A percentile compares a stretch with the other conserved stretches of the same genome.
These are phyloP conservation scores for Yamadazyma dushanensis DNA, from an alignment of 1,139 yeast species.

Conservation along the genomic window DNA sequence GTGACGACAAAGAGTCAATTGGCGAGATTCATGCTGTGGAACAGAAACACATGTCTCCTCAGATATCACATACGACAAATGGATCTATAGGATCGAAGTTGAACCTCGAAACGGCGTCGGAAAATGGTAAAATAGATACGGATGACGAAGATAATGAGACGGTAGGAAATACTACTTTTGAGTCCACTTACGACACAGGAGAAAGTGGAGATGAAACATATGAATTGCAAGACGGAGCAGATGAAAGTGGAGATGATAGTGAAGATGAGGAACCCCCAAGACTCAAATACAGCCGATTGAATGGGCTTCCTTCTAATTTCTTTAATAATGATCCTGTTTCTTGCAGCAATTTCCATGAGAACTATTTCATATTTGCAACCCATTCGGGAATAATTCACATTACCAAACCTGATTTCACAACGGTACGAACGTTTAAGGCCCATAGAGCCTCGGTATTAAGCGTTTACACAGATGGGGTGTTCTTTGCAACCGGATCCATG, in stretches of 20 bases:
- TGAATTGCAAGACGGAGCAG: not conserved
- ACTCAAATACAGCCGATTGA: conserved; percentile 69
- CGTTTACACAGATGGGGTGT: conserved; percentile 67
- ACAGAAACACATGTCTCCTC: too few relatives aligned
- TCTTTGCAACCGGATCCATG: conserved; percentile 84
- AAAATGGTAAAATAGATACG: not conserved
- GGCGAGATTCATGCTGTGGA: too few relatives aligned
- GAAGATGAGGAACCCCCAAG: conserved; percentile 70
- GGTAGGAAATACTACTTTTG: conserved; percentile 19
- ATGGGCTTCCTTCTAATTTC: conserved; percentile 63
- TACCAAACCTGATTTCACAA: conserved; percentile 54
- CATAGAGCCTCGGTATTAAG: conserved; percentile 84
- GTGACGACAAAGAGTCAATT: not conserved
- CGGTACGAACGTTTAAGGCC: conserved; percentile 73
- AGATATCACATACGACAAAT: too few relatives aligned
- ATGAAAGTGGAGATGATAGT: conserved; percentile 15
- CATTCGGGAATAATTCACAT: conserved; percentile 84
- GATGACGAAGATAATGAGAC: conserved; percentile 12
- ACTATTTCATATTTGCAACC: conserved; percentile 76
- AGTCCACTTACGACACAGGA: conserved; percentile 17
- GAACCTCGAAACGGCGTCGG: not conserved
- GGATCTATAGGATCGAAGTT: not conserved
- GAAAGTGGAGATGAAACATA: conserved; percentile 9
- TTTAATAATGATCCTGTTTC: conserved; percentile 79
- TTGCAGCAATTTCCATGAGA: conserved; percentile 57